These are phyloP conservation scores for Erodium chrysanthum DNA, from an alignment of 441 rosid species.

Conservation along the genomic window DNA sequence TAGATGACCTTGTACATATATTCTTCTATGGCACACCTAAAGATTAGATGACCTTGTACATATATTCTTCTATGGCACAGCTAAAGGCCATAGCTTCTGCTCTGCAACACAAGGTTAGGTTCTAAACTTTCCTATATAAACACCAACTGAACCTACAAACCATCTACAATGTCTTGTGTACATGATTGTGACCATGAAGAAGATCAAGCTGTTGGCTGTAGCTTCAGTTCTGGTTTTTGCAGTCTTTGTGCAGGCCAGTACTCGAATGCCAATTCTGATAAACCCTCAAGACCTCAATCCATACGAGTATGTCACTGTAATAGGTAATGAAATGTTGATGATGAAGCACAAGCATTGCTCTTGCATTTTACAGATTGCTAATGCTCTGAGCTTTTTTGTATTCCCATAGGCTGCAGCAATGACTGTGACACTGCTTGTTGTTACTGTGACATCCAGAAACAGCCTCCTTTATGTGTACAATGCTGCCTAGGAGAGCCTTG, in stretches of 20 bases:
- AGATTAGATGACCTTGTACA: constrained; percentile 22
- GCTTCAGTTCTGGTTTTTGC: constrained; percentile 22
- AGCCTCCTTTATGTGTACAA: constrained; percentile 57
- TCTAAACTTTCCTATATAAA: constrained; percentile 17
- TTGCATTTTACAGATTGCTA: neutral
- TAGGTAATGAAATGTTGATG: constrained; percentile 30
- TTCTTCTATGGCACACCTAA: neutral
- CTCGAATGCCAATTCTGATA: constrained; percentile 19
- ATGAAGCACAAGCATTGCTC: no score
- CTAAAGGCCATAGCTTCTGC: no score
- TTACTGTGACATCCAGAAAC: constrained; percentile 48
- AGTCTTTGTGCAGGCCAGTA: constrained; percentile 23
- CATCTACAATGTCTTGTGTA: constrained; percentile 8
- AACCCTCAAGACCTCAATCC: constrained; percentile 21
- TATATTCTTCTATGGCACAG: no score
- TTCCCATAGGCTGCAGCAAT: constrained; percentile 52
- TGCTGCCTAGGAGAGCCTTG: constrained; percentile 47
- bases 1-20: constrained; percentile 22
- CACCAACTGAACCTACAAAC: constrained; percentile 8
- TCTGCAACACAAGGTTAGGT: no score
- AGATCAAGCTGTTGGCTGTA: constrained; percentile 11
- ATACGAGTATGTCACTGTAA: constrained; percentile 31
- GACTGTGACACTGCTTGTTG: constrained; percentile 69
- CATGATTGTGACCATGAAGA: constrained; percentile 16
- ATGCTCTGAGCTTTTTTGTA: neutral